Evolutionary conservation across 805 yeast species (phyloP), one percentile per base, ranked within the genome.

Genomic region (Scheffersomyces lignosus): DNA sequence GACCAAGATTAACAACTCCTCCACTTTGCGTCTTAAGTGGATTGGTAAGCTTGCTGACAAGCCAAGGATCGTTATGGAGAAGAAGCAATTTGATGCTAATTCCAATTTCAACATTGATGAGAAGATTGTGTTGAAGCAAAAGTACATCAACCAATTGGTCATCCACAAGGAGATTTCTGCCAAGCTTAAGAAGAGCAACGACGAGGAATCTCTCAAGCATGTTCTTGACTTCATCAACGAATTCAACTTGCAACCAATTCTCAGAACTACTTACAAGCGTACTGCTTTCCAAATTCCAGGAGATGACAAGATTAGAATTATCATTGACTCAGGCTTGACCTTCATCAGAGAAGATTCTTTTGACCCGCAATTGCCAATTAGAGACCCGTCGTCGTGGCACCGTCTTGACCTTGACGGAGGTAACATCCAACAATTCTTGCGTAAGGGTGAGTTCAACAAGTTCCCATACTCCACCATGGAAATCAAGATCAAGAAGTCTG

Each of bases 221-320:
- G 64, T 88, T 35, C 81, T 83, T 53, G 58, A 65, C 10, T 85
- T 81, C 53, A 83, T 91, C 44, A 56, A 62, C 27, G 79, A 79
- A 36, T 73, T 81, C 49, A 75, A 79, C 42, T 71, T 91, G 45
- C 86, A 87, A 62, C 99, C 99, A 10, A 78, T 87, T 26, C 65
- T 93, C 58, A 81, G 98, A 66, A 78, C 96, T 8, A 78, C 83
- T 25, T 88, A 87, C 66, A 86, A 88, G 28, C 77, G 98, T 62
- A 87, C 96, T 4, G 98, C 98, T 2, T 91, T 93, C 71, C 97
- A 91, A 71, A 91, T 91, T 51, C 99, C 99, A 3, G 97, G 97
- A 40, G 98, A 93, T 59, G 95, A 90, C 59, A 78, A 91, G 54
- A 83, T 90, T 26, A 81, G 98, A 58, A 81, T 93, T 43, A 82